Percentiles rank a stretch among this genome's conserved stretches.
These are phyloP conservation scores for Fusarium algeriense DNA, from an alignment of 2,329 filamentous ascomycete species.

Conservation along the genomic window DNA sequence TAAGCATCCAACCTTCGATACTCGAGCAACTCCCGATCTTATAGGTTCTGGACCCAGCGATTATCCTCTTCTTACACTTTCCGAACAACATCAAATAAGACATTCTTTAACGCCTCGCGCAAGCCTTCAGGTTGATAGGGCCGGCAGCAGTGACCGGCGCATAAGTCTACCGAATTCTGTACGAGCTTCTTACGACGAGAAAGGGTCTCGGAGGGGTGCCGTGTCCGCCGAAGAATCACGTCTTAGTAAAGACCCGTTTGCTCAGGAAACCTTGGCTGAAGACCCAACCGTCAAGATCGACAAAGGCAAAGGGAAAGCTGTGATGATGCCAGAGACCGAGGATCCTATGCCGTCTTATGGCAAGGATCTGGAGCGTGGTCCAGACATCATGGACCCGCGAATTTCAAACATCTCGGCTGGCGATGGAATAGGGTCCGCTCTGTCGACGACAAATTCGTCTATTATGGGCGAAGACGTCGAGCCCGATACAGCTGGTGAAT, in stretches of 20 bases:
- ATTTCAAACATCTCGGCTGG: conserved; percentile 63
- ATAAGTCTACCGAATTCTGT: conserved; percentile 67
- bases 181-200: conserved; percentile 66
- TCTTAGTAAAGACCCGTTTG: conserved; percentile 28
- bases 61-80: conserved; percentile 64
- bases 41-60: conserved; percentile 58
- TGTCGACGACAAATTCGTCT: conserved; percentile 69
- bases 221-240: conserved; percentile 40
- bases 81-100: conserved; percentile 62
- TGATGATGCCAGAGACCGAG: conserved; percentile 59
- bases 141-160: conserved; percentile 60
- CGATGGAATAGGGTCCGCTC: conserved; percentile 65
- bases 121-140: conserved; percentile 65
- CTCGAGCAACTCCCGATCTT: conserved; percentile 53
- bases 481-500: conserved; percentile 79
- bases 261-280: conserved; percentile 25
- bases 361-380: conserved; percentile 68
- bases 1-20: conserved; percentile 58
- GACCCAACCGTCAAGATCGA: conserved; percentile 49
- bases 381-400: conserved; percentile 58
- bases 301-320: conserved; percentile 65
- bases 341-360: conserved; percentile 56
- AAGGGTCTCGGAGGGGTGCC: conserved; percentile 53
- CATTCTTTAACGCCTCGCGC: conserved; percentile 58
- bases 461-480: conserved; percentile 75